Base-by-base conservation (phyloP, 2,329 filamentous ascomycete species). In the Neofusicoccum kwambonambiense region DNA sequence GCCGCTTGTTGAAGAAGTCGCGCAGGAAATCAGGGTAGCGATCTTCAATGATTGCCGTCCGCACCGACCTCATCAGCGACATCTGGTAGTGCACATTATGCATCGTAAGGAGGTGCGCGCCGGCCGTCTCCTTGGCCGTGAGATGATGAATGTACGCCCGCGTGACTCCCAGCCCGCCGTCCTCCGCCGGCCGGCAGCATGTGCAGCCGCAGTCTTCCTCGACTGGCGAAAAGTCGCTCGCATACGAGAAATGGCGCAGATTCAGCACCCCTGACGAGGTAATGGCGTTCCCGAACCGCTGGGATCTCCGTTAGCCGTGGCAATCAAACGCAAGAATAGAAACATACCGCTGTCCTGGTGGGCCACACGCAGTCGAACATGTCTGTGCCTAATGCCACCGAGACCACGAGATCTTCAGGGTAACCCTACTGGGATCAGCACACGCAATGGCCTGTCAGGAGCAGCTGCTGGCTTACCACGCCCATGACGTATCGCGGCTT, bases 321-420 rank as follows among this genome's bases (percentile, higher is more conserved):
- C 37, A 41, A 50, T 52, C 45, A 22, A 35, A 45, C 6, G 9
- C 15, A 31, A 15, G 41, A 27, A n/a, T 51, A 42, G 49, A 41
- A 13, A 74, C 83, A 74, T 79, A 87, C 85, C 7, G 95, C 95
- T 41, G 95, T 99, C 62, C 95, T 85, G 4, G 95, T 98, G 1
- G 95, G 96, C 95, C 95, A 99, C 6, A 99, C 95, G 74, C 96
- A 99, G 79, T 99, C 95, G 75, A 99, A 99, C 95, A 99, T 99
- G 79, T 99, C 95, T 56, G 95, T 95, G 3, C 95, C 95, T 0
- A 99, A 84, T 1, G 95, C 95, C 3, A 97, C 89, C 62, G 92
- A 96, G 44, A 99, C 93, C 1, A 99, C 87, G 64, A 99, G 83
- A 74, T 99, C 95, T 80, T 98, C 95, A 1, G 95, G 95, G 77